Percentiles rank a stretch among this genome's conserved stretches.
These are phyloP conservation scores for Cyclanthera cordifolia DNA, from an alignment of 306 rosid genomes.

Conservation along the genomic window DNA sequence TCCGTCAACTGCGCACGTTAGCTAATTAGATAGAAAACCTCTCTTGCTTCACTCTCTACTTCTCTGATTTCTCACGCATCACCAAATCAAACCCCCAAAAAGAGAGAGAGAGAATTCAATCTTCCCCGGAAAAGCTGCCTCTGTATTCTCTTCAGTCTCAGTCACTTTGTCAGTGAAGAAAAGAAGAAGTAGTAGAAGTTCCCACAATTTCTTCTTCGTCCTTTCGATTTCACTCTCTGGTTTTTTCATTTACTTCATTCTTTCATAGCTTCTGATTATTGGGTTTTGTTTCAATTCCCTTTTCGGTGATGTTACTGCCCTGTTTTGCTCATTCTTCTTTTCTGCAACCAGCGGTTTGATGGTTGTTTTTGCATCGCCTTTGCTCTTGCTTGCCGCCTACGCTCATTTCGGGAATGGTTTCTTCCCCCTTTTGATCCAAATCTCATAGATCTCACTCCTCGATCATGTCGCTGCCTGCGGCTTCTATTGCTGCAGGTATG, in stretches of 20 bases:
- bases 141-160: conserved; percentile 13
- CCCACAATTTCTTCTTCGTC: not conserved
- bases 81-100: not conserved
- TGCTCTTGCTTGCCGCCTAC: not conserved
- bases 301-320: conserved; percentile 21
- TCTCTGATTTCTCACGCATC: conserved; percentile 28
- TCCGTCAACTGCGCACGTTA: conserved; percentile 29
- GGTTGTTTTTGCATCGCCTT: conserved; percentile 16
- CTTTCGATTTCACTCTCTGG: conserved; percentile 24
- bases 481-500: conserved; percentile 20
- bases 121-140: conserved; percentile 14
- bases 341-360: conserved; percentile 4
- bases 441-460: conserved; percentile 43
- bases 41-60: conserved; percentile 17
- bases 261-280: not conserved
- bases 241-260: conserved; percentile 10
- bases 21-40: not conserved
- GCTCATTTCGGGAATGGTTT: conserved; percentile 25
- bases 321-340: conserved; percentile 11
- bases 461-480: conserved; percentile 16
- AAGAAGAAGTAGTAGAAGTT: not conserved
- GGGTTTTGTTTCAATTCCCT: not conserved
- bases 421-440: conserved; percentile 28
- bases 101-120: not conserved
- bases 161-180: conserved; percentile 6